Percentiles rank a stretch among this genome's conserved stretches.
phyloP scores from a whole-genome alignment of 1,139 yeast species.

The Hansenula anomala region DNA sequence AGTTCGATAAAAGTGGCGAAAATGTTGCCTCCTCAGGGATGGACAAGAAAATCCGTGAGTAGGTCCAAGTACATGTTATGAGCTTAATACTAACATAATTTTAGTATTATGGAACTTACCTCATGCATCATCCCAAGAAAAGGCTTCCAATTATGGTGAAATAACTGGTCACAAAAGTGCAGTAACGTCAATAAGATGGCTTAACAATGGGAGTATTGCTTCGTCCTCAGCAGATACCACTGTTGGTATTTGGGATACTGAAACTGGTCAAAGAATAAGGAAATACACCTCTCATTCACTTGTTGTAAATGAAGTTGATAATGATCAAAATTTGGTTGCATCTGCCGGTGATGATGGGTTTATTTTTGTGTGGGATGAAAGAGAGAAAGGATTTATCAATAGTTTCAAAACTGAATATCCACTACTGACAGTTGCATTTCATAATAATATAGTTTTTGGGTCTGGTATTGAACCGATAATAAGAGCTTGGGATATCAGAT shows the following conservation, averaged over 20 bases:
- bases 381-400: slow-evolving; percentile 41
- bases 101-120: slow-evolving; percentile 19
- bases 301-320: slow-evolving; percentile 52
- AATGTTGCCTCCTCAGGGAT: slow-evolving; percentile 48
- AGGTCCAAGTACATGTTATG: too few species aligned
- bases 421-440: slow-evolving; percentile 45
- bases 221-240: slow-evolving; percentile 50
- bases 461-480: slow-evolving; percentile 69
- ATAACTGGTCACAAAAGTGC: slow-evolving; percentile 47
- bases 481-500: slow-evolving; percentile 50
- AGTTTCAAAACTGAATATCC: slow-evolving; percentile 49
- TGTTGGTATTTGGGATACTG: slow-evolving; percentile 32
- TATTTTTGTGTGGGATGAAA: slow-evolving; percentile 57
- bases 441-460: slow-evolving; percentile 36
- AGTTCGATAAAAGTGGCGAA: slow-evolving; percentile 39
- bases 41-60: slow-evolving; percentile 34
- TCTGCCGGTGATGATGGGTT: slow-evolving; percentile 68
- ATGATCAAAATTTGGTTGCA: slow-evolving; percentile 31
- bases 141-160: slow-evolving; percentile 32
- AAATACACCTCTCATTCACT: slow-evolving; percentile 49
- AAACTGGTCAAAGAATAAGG: slow-evolving; percentile 49
- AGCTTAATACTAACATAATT: background rate
- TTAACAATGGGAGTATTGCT: slow-evolving; percentile 31
- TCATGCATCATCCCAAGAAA: slow-evolving; percentile 12
- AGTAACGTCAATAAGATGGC: slow-evolving; percentile 47